These are phyloP conservation scores for Malus hybrid DNA, from an alignment of 331 rosid species.

Conservation along the genomic window DNA sequence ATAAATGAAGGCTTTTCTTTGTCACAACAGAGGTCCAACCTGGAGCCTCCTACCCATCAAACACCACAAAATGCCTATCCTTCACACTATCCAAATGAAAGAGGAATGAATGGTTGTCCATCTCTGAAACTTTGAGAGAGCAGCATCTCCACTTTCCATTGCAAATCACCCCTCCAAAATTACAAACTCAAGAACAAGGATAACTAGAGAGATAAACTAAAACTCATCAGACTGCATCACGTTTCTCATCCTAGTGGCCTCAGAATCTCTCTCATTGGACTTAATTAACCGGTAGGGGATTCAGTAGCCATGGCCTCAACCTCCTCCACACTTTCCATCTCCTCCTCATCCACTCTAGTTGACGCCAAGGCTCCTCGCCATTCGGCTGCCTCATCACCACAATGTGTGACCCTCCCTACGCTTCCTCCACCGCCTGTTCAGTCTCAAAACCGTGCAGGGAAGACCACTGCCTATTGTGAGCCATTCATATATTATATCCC, in stretches of 20 bases:
- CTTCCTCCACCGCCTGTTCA: constrained; percentile 52
- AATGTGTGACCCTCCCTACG: constrained; percentile 62
- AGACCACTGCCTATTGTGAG: constrained; percentile 60
- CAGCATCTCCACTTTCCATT: constrained; percentile 27
- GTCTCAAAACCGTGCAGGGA: constrained; percentile 53
- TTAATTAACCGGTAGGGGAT: constrained; percentile 12
- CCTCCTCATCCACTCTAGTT: constrained; percentile 63
- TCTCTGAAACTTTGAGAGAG: constrained; percentile 20
- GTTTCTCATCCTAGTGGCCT: constrained; percentile 17
- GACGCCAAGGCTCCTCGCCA: constrained; percentile 65
- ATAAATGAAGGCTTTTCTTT: neutral
- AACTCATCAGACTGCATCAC: constrained; percentile 5
- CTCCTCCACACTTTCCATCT: constrained; percentile 66
- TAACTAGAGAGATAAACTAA: neutral
- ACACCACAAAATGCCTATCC: constrained; percentile 39
- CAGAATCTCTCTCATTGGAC: constrained; percentile 18
- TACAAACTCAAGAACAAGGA: constrained; percentile 2
- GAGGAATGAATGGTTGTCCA: constrained; percentile 50
- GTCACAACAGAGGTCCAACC: no score
- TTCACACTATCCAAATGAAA: constrained; percentile 49
- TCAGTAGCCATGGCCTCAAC: constrained; percentile 59
- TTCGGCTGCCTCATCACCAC: constrained; percentile 44
- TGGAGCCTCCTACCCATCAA: no score
- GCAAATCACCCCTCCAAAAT: constrained; percentile 15
- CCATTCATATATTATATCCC: neutral